A percentile compares a stretch with the other conserved stretches of the same genome.
These are phyloP conservation scores for Pycnococcus provasolii DNA, from an alignment of 139 green algal species.

Conservation along the genomic window DNA sequence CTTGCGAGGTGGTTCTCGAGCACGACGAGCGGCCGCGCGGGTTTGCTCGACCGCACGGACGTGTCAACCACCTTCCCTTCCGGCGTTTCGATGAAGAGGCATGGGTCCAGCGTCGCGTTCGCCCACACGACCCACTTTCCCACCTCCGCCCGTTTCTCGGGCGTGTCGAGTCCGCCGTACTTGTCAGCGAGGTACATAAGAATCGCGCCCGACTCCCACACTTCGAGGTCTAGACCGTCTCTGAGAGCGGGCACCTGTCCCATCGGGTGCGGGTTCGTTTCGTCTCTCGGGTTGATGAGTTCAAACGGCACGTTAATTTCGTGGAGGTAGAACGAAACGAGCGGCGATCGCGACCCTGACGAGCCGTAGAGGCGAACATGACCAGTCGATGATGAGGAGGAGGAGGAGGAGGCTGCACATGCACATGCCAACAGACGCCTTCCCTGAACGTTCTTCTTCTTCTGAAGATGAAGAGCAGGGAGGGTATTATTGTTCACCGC, in stretches of 20 bases:
- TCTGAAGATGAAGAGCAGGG: too few species aligned
- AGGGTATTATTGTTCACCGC: too few species aligned
- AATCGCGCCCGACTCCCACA: slow-evolving; percentile 27
- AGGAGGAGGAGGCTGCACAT: too few species aligned
- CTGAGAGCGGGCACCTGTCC: slow-evolving; percentile 24
- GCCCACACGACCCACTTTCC: slow-evolving; percentile 23
- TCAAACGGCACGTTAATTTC: slow-evolving; percentile 11
- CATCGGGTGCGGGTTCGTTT: slow-evolving; percentile 28
- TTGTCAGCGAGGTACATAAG: slow-evolving; percentile 25
- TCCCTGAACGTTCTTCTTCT: too few species aligned
- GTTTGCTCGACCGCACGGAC: not conserved
- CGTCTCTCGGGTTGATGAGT: slow-evolving; percentile 13
- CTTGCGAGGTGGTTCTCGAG: not conserved
- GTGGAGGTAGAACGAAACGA: slow-evolving; percentile 27
- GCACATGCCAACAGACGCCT: too few species aligned
- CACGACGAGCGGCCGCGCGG: not conserved
- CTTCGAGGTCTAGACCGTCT: slow-evolving; percentile 7
- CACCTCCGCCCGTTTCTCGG: slow-evolving; percentile 10
- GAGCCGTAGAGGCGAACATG: too few species aligned
- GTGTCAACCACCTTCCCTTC: slow-evolving; percentile 15
- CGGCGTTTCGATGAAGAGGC: slow-evolving; percentile 16
- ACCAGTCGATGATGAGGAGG: too few species aligned
- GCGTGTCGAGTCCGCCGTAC: slow-evolving; percentile 24
- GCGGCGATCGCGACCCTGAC: slow-evolving; percentile 8
- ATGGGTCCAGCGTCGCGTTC: slow-evolving; percentile 22